These are phyloP conservation scores for Microsporum ferrugineum DNA, from an alignment of 2,329 filamentous ascomycete species.

Conservation along the genomic window DNA sequence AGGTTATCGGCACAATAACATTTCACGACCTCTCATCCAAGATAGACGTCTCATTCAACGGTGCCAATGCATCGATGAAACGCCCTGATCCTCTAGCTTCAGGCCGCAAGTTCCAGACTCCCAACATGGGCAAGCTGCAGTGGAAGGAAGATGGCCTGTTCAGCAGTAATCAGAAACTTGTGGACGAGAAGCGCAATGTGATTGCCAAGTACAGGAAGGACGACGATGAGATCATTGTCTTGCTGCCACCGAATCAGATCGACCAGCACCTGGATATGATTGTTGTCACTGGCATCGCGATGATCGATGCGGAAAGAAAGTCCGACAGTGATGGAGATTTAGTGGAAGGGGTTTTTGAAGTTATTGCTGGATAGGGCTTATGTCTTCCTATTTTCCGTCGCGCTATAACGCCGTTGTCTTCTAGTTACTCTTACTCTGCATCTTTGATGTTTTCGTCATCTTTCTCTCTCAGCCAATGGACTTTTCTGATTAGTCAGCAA, in stretches of 20 bases:
- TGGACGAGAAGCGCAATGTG: conserved; percentile 10
- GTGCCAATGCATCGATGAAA: conserved; percentile 10
- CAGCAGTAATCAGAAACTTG: conserved; percentile 10
- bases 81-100: conserved; percentile 10
- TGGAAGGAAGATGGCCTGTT: conserved; percentile 13
- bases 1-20: conserved; percentile 7
- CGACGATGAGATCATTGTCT: conserved; percentile 5
- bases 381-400: background rate
- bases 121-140: conserved; percentile 11
- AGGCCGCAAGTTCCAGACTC: conserved; percentile 10
- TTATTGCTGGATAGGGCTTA: background rate
- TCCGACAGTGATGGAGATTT: conserved; percentile 7
- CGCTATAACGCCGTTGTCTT: background rate
- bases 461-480: background rate
- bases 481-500: background rate
- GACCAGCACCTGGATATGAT: conserved; percentile 13
- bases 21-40: conserved; percentile 15
- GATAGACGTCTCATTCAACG: conserved; percentile 10
- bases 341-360: background rate
- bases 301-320: conserved; percentile 10
- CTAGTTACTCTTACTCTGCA: background rate
- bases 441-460: background rate
- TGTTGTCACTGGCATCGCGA: conserved; percentile 11
- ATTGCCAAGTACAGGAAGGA: conserved; percentile 11
- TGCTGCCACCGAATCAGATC: conserved; percentile 7